Percentiles rank a stretch among this genome's conserved stretches.
Conservation (phyloP, 2,329 filamentous ascomycete species). For the Periglandula ipomoeae region DNA sequence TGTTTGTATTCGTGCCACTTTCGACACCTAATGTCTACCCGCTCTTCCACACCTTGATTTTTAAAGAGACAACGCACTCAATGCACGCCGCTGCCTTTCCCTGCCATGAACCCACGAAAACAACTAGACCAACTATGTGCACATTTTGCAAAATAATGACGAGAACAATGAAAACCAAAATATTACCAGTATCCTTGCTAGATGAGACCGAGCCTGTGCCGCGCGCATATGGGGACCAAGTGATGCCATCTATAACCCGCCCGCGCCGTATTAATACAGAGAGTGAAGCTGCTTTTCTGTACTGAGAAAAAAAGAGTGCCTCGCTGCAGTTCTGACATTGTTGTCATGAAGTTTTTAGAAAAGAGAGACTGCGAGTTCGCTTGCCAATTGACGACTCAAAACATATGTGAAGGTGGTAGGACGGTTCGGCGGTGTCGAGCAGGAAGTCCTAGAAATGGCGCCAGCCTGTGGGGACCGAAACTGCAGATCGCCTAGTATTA, state of each 20-base stretch:
- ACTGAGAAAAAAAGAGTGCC: conserved; percentile 9
- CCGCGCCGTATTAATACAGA: conserved; percentile 23
- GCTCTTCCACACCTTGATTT: neutral
- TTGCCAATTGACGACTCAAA: conserved; percentile 11
- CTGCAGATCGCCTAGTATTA: neutral
- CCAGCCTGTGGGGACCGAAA: neutral
- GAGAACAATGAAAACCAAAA: neutral
- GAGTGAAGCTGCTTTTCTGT: conserved; percentile 10
- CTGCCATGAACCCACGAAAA: neutral
- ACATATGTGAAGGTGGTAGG: neutral
- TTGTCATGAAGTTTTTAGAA: neutral
- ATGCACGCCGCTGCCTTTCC: neutral
- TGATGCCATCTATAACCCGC: conserved; percentile 14
- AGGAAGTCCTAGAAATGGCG: neutral
- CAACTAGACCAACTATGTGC: neutral
- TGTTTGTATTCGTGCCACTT: neutral
- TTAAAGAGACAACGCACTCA: neutral
- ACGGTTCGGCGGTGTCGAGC: neutral
- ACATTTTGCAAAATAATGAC: neutral
- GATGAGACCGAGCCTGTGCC: neutral
- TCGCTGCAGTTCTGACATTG: conserved; percentile 9
- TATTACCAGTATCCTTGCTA: conserved; percentile 2
- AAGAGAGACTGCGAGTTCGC: conserved; percentile 9
- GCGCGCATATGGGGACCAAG: conserved; percentile 2
- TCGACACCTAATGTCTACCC: neutral